These are phyloP conservation scores for Leishmania mexicana DNA, from an alignment of 208 protist species.

Conservation along the genomic window DNA sequence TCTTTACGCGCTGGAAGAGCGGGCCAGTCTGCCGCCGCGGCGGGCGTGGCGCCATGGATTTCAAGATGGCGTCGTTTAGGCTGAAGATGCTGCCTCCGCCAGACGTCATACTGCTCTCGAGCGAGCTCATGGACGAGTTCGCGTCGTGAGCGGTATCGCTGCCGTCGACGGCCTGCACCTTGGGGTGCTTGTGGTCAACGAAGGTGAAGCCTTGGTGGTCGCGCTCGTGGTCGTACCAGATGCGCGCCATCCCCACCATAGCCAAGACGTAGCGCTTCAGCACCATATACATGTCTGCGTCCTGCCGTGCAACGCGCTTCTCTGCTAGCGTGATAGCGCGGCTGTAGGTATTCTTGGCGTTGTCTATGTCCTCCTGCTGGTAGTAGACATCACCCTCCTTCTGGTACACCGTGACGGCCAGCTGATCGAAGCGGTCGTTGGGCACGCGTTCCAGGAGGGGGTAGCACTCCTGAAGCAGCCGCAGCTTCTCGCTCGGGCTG, in stretches of 20 bases:
- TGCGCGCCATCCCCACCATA: conserved; percentile 78
- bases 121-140: conserved; percentile 44
- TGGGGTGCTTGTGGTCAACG: conserved; percentile 37
- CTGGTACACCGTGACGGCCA: conserved; percentile 79
- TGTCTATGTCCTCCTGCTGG: conserved; percentile 46
- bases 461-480: conserved; percentile 65
- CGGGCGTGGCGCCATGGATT: conserved; percentile 66
- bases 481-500: conserved; percentile 48
- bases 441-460: conserved; percentile 67
- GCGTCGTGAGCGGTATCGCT: conserved; percentile 19
- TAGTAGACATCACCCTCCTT: conserved; percentile 80
- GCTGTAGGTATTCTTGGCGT: conserved; percentile 68
- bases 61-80: conserved; percentile 76
- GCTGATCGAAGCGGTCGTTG: conserved; percentile 55
- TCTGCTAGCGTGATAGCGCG: conserved; percentile 83
- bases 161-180: conserved; percentile 25
- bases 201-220: conserved; percentile 73
- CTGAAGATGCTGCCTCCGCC: conserved; percentile 69
- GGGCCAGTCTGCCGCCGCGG: conserved; percentile 66
- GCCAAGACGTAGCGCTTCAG: conserved; percentile 82
- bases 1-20: conserved; percentile 47
- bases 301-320: conserved; percentile 71
- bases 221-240: conserved; percentile 85
- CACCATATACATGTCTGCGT: conserved; percentile 83
- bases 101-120: conserved; percentile 62